Percentiles rank a stretch among this genome's conserved stretches.
Conservation (phyloP, 768 basidiomycete species). For the Coprinellus micaceus region DNA sequence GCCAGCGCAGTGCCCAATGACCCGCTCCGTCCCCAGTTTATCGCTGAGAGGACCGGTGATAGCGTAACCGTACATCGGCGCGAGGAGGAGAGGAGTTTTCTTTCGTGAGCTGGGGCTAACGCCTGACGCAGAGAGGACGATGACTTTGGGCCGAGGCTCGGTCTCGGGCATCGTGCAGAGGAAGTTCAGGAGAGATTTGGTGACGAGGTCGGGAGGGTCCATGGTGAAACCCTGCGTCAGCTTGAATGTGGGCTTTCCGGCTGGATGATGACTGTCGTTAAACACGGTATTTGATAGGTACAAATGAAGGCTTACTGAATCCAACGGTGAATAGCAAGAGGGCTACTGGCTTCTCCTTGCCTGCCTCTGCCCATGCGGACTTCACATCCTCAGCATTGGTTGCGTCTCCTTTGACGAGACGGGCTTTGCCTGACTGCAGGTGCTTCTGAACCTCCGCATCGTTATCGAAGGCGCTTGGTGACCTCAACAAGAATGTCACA, state of each 20-base stretch:
- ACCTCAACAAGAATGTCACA: constrained; percentile 63
- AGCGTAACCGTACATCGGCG: constrained; percentile 45
- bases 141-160: constrained; percentile 41
- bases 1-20: constrained; percentile 45
- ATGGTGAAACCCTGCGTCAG: constrained; percentile 47
- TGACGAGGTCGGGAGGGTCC: constrained; percentile 54
- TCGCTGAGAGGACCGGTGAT: constrained; percentile 50
- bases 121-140: constrained; percentile 54
- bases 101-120: constrained; percentile 42
- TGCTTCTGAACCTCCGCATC: constrained; percentile 51
- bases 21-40: constrained; percentile 57
- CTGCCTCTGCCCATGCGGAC: constrained; percentile 47
- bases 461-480: constrained; percentile 46
- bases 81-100: constrained; percentile 44
- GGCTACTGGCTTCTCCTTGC: constrained; percentile 40
- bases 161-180: constrained; percentile 49
- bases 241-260: constrained; percentile 43
- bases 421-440: constrained; percentile 48
- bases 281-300: too few relatives aligned
- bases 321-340: constrained; percentile 62
- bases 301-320: constrained; percentile 27
- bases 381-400: constrained; percentile 48
- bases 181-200: constrained; percentile 51
- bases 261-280: constrained; percentile 24
- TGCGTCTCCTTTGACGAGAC: constrained; percentile 59